Evolutionary conservation across 768 basidiomycete species (phyloP).

Genomic region (Phylloporus sp.): DNA sequence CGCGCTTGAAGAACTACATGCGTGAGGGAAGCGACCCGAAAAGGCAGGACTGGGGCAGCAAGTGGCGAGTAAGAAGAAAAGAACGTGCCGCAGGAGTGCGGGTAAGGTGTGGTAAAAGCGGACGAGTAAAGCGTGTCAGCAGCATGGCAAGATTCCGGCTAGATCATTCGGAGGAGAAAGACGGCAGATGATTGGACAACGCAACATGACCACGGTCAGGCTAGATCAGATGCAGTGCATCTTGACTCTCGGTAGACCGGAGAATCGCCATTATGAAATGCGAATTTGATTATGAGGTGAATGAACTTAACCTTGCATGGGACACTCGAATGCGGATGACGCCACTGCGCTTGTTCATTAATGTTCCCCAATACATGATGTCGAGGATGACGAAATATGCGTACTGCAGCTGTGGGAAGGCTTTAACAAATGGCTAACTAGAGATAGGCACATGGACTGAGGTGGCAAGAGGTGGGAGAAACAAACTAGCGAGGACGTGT

Average conservation of each 20-base stretch:
- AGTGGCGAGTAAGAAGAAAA: conserved; percentile 46
- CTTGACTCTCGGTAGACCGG: conserved; percentile 31
- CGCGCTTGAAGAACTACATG: conserved; percentile 26
- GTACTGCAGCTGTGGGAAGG: conserved; percentile 17
- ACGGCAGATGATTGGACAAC: conserved; percentile 33
- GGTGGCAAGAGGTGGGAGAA: conserved; percentile 11
- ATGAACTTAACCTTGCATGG: conserved; percentile 37
- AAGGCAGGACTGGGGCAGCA: conserved; percentile 55
- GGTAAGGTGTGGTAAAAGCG: conserved; percentile 49
- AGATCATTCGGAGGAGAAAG: conserved; percentile 55
- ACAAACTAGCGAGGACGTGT: conserved; percentile 8
- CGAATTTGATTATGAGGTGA: conserved; percentile 41
- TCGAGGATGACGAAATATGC: conserved; percentile 24
- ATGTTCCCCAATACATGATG: conserved; percentile 32
- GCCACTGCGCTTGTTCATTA: conserved; percentile 31
- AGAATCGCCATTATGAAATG: conserved; percentile 35
- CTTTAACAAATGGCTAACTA: conserved; percentile 26
- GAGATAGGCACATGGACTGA: conserved; percentile 15
- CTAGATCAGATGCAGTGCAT: conserved; percentile 26
- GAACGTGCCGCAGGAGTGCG: conserved; percentile 66
- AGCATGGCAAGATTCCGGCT: conserved; percentile 47
- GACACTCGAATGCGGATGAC: conserved; percentile 29
- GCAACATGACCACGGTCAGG: conserved; percentile 21
- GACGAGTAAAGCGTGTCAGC: conserved; percentile 51
- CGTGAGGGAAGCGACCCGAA: conserved; percentile 45